Base-by-base conservation (phyloP, 139 green algal species). In the Picochlorum costavermella region DNA sequence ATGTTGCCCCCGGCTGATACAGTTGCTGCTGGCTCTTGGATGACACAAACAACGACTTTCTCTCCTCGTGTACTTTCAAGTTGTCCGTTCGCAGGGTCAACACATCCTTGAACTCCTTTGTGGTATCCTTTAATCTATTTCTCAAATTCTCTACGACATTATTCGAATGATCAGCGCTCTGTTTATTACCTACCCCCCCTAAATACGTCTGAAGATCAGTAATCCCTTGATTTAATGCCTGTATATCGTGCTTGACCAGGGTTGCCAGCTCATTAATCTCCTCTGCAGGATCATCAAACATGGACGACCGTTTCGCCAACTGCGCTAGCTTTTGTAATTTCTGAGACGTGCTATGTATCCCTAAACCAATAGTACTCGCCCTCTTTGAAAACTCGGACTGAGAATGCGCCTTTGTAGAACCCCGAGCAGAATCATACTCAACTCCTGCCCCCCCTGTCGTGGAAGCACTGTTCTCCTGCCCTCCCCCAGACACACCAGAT, bases 221-320 rank as follows among this genome's bases (percentile, higher is more conserved):
- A 25, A 97, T 89, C 8, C 71, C 64, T 25, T 56, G 62, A 75
- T 96, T 96, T 16, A 97, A 70, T 12, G 67, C 77, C 65, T 90
- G 82, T 40, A 95, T 94, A 73, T 95, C 88, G 65, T 86, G 74
- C 74, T 98, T 98, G 59, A 98, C 88, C 56, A 95, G 72, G 6
- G 63, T 73, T 20, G 69, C 61, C 20, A 98, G 75, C 60, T 97
- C 90, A 57, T 91, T 84, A 56, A 98, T 95, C 70, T 98, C 90
- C 33, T 73, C 57, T 17, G 89, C 82, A 0, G 90, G 90, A 69
- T 99, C 93, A 68, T 99, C 92, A 74, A 99, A 99, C 79, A 93
- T 95, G 20, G 84, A 92, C 8, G 89, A 97, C 26, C 89, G 84
- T 76, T 95, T 96, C 2, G 94, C 94, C 11, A 99, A 82, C 79